phyloP scores from a whole-genome alignment of 2,329 filamentous ascomycete genomes.

The Microascus cirrosus region DNA sequence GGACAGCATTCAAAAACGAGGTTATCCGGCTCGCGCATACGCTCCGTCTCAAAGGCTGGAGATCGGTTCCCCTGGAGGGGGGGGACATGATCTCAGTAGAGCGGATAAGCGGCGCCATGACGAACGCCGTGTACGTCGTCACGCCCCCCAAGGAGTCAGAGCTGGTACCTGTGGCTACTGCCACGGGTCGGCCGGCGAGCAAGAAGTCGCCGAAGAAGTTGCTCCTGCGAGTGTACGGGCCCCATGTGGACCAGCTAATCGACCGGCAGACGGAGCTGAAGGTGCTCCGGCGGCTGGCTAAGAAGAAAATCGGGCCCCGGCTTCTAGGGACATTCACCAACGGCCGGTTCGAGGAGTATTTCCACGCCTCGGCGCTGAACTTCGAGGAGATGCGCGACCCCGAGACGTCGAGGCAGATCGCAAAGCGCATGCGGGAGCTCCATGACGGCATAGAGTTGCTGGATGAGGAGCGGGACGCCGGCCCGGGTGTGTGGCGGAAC shows the following conservation, averaged over 20 bases:
- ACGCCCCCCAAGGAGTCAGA: constrained; percentile 55
- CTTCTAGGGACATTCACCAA: constrained; percentile 88
- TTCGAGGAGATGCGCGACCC: constrained; percentile 65
- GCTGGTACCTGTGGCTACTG: constrained; percentile 17
- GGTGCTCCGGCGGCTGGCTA: constrained; percentile 73
- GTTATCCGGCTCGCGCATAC: constrained; percentile 86
- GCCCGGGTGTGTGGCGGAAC: constrained; percentile 78
- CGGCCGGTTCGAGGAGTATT: constrained; percentile 90
- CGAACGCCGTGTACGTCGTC: constrained; percentile 94
- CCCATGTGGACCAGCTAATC: constrained; percentile 90
- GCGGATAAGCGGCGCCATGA: constrained; percentile 80
- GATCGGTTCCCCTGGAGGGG: constrained; percentile 62
- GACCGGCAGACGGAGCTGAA: constrained; percentile 83
- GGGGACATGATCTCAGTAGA: constrained; percentile 60
- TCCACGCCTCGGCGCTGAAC: constrained; percentile 74
- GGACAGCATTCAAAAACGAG: constrained; percentile 83
- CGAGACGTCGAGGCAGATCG: constrained; percentile 82
- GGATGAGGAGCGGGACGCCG: constrained; percentile 62
- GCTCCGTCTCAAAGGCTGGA: constrained; percentile 82
- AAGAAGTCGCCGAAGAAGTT: constrained; percentile 53
- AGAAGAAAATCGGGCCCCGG: constrained; percentile 86
- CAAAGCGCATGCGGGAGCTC: constrained; percentile 92
- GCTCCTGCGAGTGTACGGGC: constrained; percentile 83
- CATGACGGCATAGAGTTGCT: constrained; percentile 88
- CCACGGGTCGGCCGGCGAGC: constrained; percentile 20